These are phyloP conservation scores for Fusarium tricinctum DNA, from an alignment of 2,329 filamentous ascomycete genomes.

Conservation along the genomic window DNA sequence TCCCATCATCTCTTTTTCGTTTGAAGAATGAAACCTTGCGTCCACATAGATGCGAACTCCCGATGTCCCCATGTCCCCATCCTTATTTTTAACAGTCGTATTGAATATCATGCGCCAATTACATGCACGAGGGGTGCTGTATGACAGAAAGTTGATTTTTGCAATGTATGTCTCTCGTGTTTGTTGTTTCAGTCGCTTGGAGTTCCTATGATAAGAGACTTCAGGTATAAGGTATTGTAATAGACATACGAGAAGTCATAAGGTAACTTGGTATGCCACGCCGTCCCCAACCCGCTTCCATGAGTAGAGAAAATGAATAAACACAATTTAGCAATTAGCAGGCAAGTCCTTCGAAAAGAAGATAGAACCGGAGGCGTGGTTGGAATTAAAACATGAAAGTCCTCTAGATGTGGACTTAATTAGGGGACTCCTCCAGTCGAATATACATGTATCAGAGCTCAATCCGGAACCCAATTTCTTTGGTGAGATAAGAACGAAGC, in stretches of 20 bases:
- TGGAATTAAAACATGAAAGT: conserved; percentile 36
- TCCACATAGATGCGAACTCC: conserved; percentile 19
- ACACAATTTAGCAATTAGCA: conserved; percentile 8
- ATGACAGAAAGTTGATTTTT: background rate
- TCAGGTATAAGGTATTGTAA: background rate
- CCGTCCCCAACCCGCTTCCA: conserved; percentile 3
- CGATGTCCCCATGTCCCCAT: background rate
- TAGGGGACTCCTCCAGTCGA: conserved; percentile 34
- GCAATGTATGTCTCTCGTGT: background rate
- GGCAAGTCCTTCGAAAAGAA: conserved; percentile 12
- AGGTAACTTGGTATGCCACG: too few relatives aligned
- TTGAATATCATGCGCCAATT: conserved; percentile 2
- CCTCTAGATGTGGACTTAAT: conserved; percentile 48
- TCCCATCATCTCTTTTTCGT: conserved; percentile 17
- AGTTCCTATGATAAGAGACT: background rate
- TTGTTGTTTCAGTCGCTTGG: background rate
- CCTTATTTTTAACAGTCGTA: background rate
- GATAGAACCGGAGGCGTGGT: conserved; percentile 16
- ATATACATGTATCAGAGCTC: too few relatives aligned
- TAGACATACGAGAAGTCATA: too few relatives aligned
- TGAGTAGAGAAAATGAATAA: background rate
- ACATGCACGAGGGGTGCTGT: background rate
- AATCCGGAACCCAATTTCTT: too few relatives aligned
- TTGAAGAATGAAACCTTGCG: conserved; percentile 26
- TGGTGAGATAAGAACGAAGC: too few relatives aligned